phyloP scores from a whole-genome alignment of 192 early-diverging fungal species.

The Gorgonomyces haynaldii region DNA sequence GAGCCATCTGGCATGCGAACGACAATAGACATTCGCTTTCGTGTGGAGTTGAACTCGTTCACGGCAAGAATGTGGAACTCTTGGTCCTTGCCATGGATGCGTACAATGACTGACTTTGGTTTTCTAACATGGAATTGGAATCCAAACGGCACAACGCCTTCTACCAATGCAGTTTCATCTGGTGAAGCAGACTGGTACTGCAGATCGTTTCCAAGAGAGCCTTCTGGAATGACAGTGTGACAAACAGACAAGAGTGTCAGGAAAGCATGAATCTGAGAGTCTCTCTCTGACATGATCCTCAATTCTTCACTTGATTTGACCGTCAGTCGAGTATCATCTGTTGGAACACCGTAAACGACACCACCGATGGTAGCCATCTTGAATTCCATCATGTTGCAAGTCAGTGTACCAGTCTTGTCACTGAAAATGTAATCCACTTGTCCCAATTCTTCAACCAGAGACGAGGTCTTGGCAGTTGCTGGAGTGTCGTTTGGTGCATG shows the following conservation, averaged over 20 bases:
- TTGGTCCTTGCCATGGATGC: constrained; percentile 14
- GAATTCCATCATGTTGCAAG: constrained; percentile 14
- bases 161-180: constrained; percentile 73
- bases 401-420: constrained; percentile 17
- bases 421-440: constrained; percentile 9
- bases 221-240: constrained; percentile 70
- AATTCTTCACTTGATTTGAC: neutral
- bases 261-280: constrained; percentile 11
- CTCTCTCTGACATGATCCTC: neutral
- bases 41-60: constrained; percentile 23
- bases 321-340: neutral
- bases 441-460: constrained; percentile 10
- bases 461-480: constrained; percentile 5
- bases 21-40: constrained; percentile 29
- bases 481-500: constrained; percentile 8
- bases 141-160: constrained; percentile 63
- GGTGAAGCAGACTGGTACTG: constrained; percentile 71
- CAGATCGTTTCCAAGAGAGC: constrained; percentile 39
- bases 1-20: constrained; percentile 22
- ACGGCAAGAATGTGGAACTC: constrained; percentile 17
- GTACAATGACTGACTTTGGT: constrained; percentile 12
- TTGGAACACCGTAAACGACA: neutral
- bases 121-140: constrained; percentile 25
- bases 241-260: constrained; percentile 71
- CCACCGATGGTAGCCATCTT: neutral